Base-by-base conservation (phyloP, 345 rosid genomes). In the Eucalyptus erythrocorys region DNA sequence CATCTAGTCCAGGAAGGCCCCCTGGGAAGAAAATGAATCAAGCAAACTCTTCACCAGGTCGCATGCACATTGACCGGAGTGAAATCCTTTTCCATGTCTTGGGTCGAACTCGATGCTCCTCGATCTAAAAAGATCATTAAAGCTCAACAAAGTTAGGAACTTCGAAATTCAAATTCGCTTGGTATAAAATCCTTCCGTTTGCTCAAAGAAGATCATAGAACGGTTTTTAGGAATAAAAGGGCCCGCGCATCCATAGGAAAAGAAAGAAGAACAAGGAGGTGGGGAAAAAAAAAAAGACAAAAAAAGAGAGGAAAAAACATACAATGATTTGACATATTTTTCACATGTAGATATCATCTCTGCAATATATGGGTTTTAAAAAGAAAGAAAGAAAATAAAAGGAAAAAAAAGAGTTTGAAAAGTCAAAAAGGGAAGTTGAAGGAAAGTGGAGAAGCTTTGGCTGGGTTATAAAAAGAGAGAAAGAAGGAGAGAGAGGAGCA, bases 1-100 rank as follows among this genome's bases (percentile, higher is more conserved):
- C 96, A 85, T 97, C 89, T 64, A 99, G 98, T 53, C 99, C 98
- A 61, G 98, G 99, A 49, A 96, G 96, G 49, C 98, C 99, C 93
- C 93, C 76, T 96, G 99, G 66, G 98, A 94, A 71, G 97, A 91
- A 91, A 93, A 95, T 13, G 98, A 96, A 51, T 96, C 98, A 1
- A 97, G 94, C 7, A 96, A 91, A 92, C 92, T 96, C 94, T 96
- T 96, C 64, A 95, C 98, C 51, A 96, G 94, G 93, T 95, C 88
- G 95, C 88, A 89, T 97, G 99, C 57, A 95, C 95, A 82, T 96
- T 97, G 85, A 96, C 95, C 2, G 98, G 97, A 71, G 88, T 92
- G 85, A 94, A 93, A 5, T 95, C 98, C 87, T 92, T 98, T 34
- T 94, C 96, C 93, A 92, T 93, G 59, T 89, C 94, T 37, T 94